These are phyloP conservation scores for Eimeria acervulina DNA, from an alignment of 169 alveolate species.

Conservation along the genomic window DNA sequence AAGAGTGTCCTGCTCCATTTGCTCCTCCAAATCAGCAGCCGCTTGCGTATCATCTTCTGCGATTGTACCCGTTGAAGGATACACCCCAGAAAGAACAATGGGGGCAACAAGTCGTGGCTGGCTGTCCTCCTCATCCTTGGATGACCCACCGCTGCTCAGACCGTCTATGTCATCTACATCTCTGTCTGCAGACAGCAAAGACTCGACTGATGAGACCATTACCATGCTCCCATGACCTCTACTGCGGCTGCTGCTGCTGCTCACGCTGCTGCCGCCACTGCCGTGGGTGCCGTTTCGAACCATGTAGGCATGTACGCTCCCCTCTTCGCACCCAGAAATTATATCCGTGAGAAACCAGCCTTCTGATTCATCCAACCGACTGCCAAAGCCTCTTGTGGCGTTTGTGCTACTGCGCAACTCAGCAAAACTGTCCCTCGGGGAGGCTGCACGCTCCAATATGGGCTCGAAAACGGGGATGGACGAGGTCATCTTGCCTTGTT, in stretches of 20 bases:
- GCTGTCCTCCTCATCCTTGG: constrained; percentile 26
- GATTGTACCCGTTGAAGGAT: not conserved
- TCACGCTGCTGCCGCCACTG: not conserved
- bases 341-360: constrained; percentile 55
- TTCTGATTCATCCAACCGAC: constrained; percentile 58
- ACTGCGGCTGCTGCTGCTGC: not conserved
- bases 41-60: not conserved
- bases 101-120: not conserved
- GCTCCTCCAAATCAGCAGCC: not conserved
- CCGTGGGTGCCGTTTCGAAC: not conserved
- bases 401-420: not conserved
- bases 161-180: not conserved
- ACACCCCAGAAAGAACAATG: not conserved
- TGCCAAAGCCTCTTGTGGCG: not conserved
- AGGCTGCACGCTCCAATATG: not conserved
- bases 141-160: constrained; percentile 7
- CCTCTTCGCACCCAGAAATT: constrained; percentile 42
- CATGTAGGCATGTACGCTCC: not conserved
- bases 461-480: not conserved
- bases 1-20: not conserved
- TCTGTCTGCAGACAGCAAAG: constrained; percentile 15
- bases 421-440: not conserved
- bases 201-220: constrained; percentile 69
- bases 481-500: not conserved
- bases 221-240: constrained; percentile 6